Percentiles rank a stretch among this genome's conserved stretches.
phyloP scores from a whole-genome alignment of 2,329 filamentous ascomycete genomes.

The Phoma sp. region DNA sequence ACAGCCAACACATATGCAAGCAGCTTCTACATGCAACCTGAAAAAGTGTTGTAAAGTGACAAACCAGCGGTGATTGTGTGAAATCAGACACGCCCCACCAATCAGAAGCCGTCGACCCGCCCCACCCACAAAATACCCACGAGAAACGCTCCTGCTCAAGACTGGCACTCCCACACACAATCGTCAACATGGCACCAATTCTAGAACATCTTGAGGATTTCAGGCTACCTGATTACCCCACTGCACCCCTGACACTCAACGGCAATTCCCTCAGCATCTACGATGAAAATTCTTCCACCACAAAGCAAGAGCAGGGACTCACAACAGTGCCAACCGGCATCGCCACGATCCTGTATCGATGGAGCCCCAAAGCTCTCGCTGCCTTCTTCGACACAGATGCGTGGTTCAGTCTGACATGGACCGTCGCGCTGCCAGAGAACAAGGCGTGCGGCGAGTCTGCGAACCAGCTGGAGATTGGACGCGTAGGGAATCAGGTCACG shows the following conservation, averaged over 20 bases:
- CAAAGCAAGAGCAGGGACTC: not conserved
- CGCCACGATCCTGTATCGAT: conserved; percentile 29
- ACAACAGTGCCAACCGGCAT: conserved; percentile 50
- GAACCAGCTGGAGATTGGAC: conserved; percentile 29
- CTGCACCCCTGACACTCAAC: not conserved
- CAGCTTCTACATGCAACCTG: too few relatives aligned
- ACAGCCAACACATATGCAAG: too few relatives aligned
- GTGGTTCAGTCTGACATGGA: conserved; percentile 36
- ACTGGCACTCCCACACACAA: not conserved
- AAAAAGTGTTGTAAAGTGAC: too few relatives aligned
- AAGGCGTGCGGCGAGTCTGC: conserved; percentile 5
- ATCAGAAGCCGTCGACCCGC: not conserved
- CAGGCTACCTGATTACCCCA: conserved; percentile 7
- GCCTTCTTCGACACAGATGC: conserved; percentile 33
- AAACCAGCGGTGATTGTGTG: not conserved
- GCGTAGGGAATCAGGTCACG: conserved; percentile 30
- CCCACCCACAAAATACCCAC: conserved; percentile 6
- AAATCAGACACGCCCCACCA: not conserved
- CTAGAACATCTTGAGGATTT: not conserved
- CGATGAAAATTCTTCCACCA: conserved; percentile 7
- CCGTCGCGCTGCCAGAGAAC: conserved; percentile 6
- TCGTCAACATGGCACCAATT: not conserved
- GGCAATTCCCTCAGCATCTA: conserved; percentile 8
- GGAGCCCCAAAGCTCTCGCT: conserved; percentile 24
- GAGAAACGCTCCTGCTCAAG: not conserved